phyloP scores from a whole-genome alignment of 2,329 filamentous ascomycete species.

The Sporothrix brunneoviolacea region DNA sequence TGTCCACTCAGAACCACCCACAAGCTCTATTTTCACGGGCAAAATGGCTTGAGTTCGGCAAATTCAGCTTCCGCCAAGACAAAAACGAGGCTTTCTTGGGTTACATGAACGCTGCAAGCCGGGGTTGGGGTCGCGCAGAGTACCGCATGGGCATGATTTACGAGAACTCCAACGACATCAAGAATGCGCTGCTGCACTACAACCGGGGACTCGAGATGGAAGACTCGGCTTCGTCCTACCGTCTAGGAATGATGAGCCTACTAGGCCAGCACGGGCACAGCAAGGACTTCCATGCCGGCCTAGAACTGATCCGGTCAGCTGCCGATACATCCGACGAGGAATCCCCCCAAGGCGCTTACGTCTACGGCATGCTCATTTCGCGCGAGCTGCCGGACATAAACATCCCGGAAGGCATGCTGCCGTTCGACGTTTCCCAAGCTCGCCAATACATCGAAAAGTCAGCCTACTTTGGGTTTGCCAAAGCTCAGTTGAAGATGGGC shows the following conservation, averaged over 20 bases:
- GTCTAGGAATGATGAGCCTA: conserved; percentile 95
- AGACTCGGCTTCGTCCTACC: conserved; percentile 81
- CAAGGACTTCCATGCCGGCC: conserved; percentile 69
- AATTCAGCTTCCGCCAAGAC: conserved; percentile 83
- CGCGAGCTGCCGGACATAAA: conserved; percentile 85
- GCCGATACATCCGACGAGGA: conserved; percentile 91
- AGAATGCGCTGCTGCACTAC: conserved; percentile 88
- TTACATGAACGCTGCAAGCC: conserved; percentile 75
- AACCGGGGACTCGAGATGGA: conserved; percentile 68
- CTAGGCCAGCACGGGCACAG: conserved; percentile 86
- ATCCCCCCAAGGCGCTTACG: conserved; percentile 90
- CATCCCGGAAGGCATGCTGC: conserved; percentile 64
- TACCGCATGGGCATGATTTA: conserved; percentile 99
- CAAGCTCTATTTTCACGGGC: conserved; percentile 90
- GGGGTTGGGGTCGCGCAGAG: conserved; percentile 81
- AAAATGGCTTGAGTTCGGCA: conserved; percentile 98
- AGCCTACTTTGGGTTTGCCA: conserved; percentile 90
- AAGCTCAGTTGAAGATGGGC: conserved; percentile 95
- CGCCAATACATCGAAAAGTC: conserved; percentile 92
- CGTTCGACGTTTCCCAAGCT: conserved; percentile 64
- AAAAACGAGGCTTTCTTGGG: conserved; percentile 89
- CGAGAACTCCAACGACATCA: conserved; percentile 86
- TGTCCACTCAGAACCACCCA: conserved; percentile 86
- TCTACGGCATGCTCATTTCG: conserved; percentile 90
- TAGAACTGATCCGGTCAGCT: conserved; percentile 76